Base-by-base conservation (phyloP, 306 rosid genomes). In the Castanea crenata region DNA sequence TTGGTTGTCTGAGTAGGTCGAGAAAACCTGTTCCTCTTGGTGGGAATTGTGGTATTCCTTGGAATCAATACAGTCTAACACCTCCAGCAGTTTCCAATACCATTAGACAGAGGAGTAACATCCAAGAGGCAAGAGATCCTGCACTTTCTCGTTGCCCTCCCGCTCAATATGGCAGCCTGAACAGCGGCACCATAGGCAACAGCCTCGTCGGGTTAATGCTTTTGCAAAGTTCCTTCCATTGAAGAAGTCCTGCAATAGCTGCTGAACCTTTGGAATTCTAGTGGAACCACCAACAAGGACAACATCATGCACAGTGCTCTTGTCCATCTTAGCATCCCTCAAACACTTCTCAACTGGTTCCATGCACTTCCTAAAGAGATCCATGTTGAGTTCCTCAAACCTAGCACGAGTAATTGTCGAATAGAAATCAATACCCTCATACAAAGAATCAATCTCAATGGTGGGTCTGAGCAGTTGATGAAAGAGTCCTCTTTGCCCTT, bases 111-210 rank as follows among this genome's bases (percentile, higher is more conserved):
- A 3, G 93, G 92, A 1, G 91, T 89, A 0, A 89, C 93, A 71
- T 89, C 96, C 86, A 89, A 76, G n/a, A 91, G 82, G 82, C 81
- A 89, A 38, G 0, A 91, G 77, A 35, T 89, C 92, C 79, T 89
- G 93, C 21, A 91, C 93, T 73, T 86, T 91, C 74, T 87, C 93
- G 1, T 89, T 89, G 1, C 92, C 93, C 80, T 89, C 90, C 96
- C 92, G 0, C 92, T 89, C 80, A 91, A 83, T 5, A 89, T 87
- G 7, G 93, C 96, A 4, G 92, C 96, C 56, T 91, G 96, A 0
- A 91, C 91, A 1, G 96, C 90, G 35, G 96, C 93, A 9, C 96
- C 93, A 23, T 91, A 91, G 5, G 93, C 96, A 41, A 91, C 92
- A 19, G 96, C 96, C 78, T 91, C 96, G 34, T 91, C 93, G 0